Evolutionary conservation across 495 filamentous ascomycete genomes (phyloP).

Genomic region (Tetracladium setigerum): DNA sequence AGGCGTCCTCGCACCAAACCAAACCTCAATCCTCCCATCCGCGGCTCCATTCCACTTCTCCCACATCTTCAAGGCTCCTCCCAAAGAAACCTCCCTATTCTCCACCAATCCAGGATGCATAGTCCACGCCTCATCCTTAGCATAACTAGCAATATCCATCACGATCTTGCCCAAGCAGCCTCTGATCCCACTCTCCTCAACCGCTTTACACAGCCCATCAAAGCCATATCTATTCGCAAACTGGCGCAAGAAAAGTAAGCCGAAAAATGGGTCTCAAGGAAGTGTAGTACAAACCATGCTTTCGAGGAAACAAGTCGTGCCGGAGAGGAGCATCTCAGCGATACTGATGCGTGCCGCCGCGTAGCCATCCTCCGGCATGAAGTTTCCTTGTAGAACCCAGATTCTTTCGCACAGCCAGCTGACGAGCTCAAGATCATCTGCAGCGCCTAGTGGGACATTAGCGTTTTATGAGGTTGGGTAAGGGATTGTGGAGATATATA

Average conservation of each 20-base stretch:
- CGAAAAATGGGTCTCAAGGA: background rate
- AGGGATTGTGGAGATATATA: conserved; percentile 3
- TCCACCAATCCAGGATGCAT: conserved; percentile 43
- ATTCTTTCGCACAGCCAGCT: conserved; percentile 41
- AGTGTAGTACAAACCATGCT: conserved; percentile 27
- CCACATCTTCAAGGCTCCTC: conserved; percentile 35
- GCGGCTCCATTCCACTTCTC: conserved; percentile 37
- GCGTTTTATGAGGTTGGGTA: background rate
- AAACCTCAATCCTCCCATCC: conserved; percentile 39
- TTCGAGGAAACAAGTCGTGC: conserved; percentile 45
- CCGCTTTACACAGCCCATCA: conserved; percentile 36
- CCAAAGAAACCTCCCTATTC: conserved; percentile 33
- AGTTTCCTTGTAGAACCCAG: conserved; percentile 41
- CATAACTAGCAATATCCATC: conserved; percentile 35
- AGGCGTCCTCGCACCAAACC: conserved; percentile 44
- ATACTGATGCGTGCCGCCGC: conserved; percentile 38
- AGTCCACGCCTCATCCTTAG: conserved; percentile 37
- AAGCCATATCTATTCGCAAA: conserved; percentile 40
- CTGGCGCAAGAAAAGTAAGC: background rate
- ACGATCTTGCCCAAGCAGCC: conserved; percentile 33
- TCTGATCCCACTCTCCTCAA: conserved; percentile 40
- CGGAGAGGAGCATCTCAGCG: conserved; percentile 41
- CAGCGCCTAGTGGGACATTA: conserved; percentile 17
- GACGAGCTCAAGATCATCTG: conserved; percentile 37
- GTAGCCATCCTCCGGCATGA: conserved; percentile 37